Conservation (phyloP, 345 rosid species). For the Boechera divaricarpa region DNA sequence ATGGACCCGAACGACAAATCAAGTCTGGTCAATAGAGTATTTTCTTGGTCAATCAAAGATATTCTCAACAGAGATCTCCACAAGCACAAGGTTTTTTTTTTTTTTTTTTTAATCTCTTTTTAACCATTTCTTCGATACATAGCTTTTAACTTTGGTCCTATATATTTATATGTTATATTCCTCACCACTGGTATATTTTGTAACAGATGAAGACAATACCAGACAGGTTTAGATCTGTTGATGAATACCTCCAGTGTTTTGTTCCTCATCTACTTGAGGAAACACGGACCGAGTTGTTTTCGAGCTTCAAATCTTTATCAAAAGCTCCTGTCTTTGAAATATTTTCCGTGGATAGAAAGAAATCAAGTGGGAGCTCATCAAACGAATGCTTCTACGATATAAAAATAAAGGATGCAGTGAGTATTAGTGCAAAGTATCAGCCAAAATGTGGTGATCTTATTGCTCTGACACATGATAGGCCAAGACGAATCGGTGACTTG, state of each 20-base stretch:
- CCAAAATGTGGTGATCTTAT: slow-evolving; percentile 53
- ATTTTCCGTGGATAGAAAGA: not conserved
- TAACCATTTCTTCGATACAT: not conserved
- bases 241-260: slow-evolving; percentile 44
- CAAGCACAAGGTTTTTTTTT: slow-evolving; percentile 37
- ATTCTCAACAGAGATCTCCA: slow-evolving; percentile 45
- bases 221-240: slow-evolving; percentile 30
- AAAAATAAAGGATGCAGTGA: not conserved
- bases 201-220: slow-evolving; percentile 49
- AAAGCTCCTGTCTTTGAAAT: slow-evolving; percentile 31
- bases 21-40: slow-evolving; percentile 27
- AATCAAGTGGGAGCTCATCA: not conserved
- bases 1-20: slow-evolving; percentile 4
- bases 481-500: slow-evolving; percentile 42
- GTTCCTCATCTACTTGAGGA: slow-evolving; percentile 49
- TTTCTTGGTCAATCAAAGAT: slow-evolving; percentile 51
- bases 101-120: not conserved
- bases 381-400: slow-evolving; percentile 21
- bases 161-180: not conserved
- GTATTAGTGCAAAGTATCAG: slow-evolving; percentile 25
- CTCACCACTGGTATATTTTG: not conserved
- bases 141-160: not conserved
- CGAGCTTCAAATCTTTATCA: slow-evolving; percentile 31
- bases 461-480: slow-evolving; percentile 44
- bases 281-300: slow-evolving; percentile 45